Evolutionary conservation across 2,329 filamentous ascomycete genomes (phyloP), one percentile per base, ranked within the genome.

Genomic region (Ceratocystis destructans): DNA sequence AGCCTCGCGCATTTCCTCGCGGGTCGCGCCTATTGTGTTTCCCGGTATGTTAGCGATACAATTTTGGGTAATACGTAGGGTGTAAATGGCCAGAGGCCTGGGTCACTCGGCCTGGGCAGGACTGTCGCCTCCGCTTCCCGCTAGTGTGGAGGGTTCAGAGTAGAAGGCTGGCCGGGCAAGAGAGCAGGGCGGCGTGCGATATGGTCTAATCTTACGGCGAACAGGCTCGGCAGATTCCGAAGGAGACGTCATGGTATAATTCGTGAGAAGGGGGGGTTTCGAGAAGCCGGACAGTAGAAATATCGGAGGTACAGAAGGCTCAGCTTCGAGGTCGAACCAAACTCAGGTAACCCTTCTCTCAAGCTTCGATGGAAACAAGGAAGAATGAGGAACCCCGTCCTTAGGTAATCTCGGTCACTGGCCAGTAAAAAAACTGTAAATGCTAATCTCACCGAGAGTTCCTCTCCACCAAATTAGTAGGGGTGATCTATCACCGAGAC

Each of bases 1-100:
- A 71, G 92, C 92, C 73, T 90, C 90, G 74, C 89, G 87, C 93
- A 97, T 97, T 78, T 94, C 89, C 81, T 95, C 87, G 77, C 90
- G 85, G 70, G 89, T 90, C 71, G 90, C 90, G 76, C 83, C 87
- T 90, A 53, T 46, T 15, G 22, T 45, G 3, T 50, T 22, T 3
- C 25, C 12, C 37, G 4, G 10, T 17, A 33, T 17, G 61, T 48
- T 20, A 63, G 44, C 44, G 28, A 63, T 31, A 28, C 25, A 25
- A 28, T 37, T 10, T 12, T 4, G 28, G 33, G 8, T 59, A 41
- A 15, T 41, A 15, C 3, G 12, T 25, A 10, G 33, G 15, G n/a
- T n/a, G 4, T 8, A 6, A 5, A 59, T 33, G 17, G 8, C 15
- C 55, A 59, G 33, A n/a, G 12, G 48, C 48, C 10, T 10, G 53